Percentiles rank a stretch among this genome's conserved stretches.
phyloP scores from a whole-genome alignment of 495 filamentous ascomycete species.

The Tuber melanosporum region DNA sequence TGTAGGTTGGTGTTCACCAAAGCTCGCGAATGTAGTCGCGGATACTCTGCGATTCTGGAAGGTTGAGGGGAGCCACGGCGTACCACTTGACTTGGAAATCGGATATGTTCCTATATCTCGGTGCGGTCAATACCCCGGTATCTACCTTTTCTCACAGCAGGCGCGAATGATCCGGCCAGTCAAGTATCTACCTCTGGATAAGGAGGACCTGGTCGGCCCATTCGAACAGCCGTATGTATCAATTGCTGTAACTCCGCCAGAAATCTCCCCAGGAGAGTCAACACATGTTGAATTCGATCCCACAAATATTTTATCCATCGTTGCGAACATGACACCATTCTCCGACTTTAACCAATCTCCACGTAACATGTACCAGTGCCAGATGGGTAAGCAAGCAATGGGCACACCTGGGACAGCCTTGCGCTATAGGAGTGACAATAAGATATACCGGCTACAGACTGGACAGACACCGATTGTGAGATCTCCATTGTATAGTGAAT shows the following conservation, averaged over 20 bases:
- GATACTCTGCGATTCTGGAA: slow-evolving; percentile 90
- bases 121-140: slow-evolving; percentile 87
- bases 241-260: slow-evolving; percentile 76
- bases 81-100: slow-evolving; percentile 83
- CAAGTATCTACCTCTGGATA: slow-evolving; percentile 79
- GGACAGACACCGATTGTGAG: slow-evolving; percentile 94
- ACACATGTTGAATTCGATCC: slow-evolving; percentile 93
- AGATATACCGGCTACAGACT: slow-evolving; percentile 87
- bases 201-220: slow-evolving; percentile 79
- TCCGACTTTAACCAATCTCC: slow-evolving; percentile 99
- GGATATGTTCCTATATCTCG: slow-evolving; percentile 80
- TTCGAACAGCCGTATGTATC: slow-evolving; percentile 98
- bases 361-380: slow-evolving; percentile 99
- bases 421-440: slow-evolving; percentile 89
- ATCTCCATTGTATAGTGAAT: slow-evolving; percentile 85
- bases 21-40: slow-evolving; percentile 67
- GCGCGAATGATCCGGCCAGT: slow-evolving; percentile 85
- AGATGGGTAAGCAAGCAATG: slow-evolving; percentile 99
- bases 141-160: slow-evolving; percentile 83
- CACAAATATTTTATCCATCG: slow-evolving; percentile 93
- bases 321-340: slow-evolving; percentile 98
- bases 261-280: slow-evolving; percentile 76
- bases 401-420: slow-evolving; percentile 87
- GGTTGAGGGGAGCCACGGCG: slow-evolving; percentile 75
- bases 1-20: slow-evolving; percentile 80